These are phyloP conservation scores for Fusarium sterilihyphosum DNA, from an alignment of 2,329 filamentous ascomycete genomes.

Conservation along the genomic window DNA sequence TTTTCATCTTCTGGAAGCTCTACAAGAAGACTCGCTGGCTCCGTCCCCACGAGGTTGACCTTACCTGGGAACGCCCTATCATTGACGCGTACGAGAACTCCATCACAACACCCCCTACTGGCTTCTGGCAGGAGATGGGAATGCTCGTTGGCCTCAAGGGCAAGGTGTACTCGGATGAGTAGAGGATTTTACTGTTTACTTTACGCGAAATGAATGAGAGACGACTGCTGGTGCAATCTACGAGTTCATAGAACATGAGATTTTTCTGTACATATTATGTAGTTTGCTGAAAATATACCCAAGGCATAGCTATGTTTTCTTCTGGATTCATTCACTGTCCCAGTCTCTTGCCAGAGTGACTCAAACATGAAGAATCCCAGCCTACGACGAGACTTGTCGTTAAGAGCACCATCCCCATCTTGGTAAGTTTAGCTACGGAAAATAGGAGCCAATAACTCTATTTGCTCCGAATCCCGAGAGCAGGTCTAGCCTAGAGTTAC, in stretches of 20 bases:
- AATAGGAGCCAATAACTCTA: not conserved
- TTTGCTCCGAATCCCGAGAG: not conserved
- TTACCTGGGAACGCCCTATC: conserved; percentile 68
- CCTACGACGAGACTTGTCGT: not conserved
- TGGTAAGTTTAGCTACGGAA: not conserved
- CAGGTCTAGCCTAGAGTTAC: not conserved
- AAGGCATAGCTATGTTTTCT: conserved; percentile 29
- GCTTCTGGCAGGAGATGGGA: conserved; percentile 66
- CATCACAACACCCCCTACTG: conserved; percentile 59
- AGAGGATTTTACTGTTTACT: not conserved
- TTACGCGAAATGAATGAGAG: conserved; percentile 1
- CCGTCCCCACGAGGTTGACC: conserved; percentile 63
- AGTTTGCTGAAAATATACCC: conserved; percentile 40
- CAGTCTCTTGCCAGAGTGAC: not conserved
- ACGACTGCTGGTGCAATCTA: conserved; percentile 13
- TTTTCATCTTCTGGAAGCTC: conserved; percentile 72
- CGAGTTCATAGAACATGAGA: conserved; percentile 22
- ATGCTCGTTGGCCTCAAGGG: conserved; percentile 30
- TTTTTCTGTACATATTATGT: conserved; percentile 13
- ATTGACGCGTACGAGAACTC: conserved; percentile 67
- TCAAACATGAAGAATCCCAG: not conserved
- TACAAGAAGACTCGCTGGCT: conserved; percentile 67
- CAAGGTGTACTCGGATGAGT: conserved; percentile 11
- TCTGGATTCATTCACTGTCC: not conserved
- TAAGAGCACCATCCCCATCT: too few relatives aligned